Evolutionary conservation across 106 monocot genomes (phyloP), one percentile per base, ranked within the genome.

Genomic region (Vanilla planifolia): DNA sequence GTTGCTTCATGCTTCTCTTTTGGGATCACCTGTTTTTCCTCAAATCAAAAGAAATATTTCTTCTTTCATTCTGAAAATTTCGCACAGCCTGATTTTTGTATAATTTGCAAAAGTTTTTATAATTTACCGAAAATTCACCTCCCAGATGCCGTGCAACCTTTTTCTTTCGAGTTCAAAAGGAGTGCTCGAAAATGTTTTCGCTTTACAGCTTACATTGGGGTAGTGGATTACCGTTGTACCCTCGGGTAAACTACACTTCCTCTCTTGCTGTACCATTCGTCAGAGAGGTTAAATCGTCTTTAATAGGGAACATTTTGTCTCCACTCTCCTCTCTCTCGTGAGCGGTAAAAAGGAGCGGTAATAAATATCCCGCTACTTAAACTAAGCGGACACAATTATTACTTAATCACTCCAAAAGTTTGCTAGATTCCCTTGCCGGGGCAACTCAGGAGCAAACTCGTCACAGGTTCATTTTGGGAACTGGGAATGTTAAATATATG

Each of bases 241-340:
- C 69, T 61, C 40, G 27, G 34, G 60, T 61, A 34, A 43, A 62
- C 43, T 57, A 17, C 34, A 7, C 19, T 57, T 35, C 34, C 35
- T 57, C 33, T 33, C 33, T 57, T 19, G 33, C 35, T 57, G 61
- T 40, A 42, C 41, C 7, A 0, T 11, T 43, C 43, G 58, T 64
- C 69, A 76, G 48, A 70, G 34, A 64, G 75, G 69, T 33, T 64
- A 55, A 70, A 63, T 19, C 26, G 63, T 76, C 56, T 28, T 70
- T 33, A 40, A 16, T 9, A 3, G 28, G 16, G 5, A n/a, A 21
- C 2, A 30, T 29, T 52, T 37, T 74, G 36, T 58, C 47, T 35
- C 23, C 35, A 57, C 35, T 21, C 34, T 34, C 27, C n/a, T 57
- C 19, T 20, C 34, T 34, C 33, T 57, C 55, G 4, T 7, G 51